These are phyloP conservation scores for Nannochloropsis gaditana DNA, from an alignment of 108 stramenopile genomes.

Conservation along the genomic window DNA sequence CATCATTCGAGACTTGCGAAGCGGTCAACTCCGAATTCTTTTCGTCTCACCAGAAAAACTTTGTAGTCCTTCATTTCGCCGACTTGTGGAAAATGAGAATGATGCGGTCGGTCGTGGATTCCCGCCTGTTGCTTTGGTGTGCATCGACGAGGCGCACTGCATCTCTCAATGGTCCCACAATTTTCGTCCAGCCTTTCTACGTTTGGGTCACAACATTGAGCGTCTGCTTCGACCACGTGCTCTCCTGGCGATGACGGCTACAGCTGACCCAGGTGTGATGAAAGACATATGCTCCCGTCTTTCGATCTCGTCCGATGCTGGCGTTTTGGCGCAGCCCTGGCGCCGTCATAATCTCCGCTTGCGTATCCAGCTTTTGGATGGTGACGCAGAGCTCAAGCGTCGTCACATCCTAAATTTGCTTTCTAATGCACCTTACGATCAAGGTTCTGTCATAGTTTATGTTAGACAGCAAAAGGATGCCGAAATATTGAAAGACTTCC, in stretches of 20 bases:
- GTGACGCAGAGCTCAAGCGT: not conserved
- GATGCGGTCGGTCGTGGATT: constrained; percentile 19
- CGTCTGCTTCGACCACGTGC: not conserved
- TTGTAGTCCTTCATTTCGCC: constrained; percentile 44
- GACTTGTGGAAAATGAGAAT: constrained; percentile 24
- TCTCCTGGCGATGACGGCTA: not conserved
- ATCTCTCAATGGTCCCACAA: constrained; percentile 93
- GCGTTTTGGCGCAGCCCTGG: not conserved
- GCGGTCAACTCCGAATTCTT: constrained; percentile 42
- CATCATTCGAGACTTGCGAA: constrained; percentile 39
- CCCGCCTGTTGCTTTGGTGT: constrained; percentile 61
- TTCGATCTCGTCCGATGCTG: not conserved
- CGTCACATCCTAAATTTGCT: constrained; percentile 20
- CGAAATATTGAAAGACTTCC: constrained; percentile 32
- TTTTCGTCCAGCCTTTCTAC: constrained; percentile 79
- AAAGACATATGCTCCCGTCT: not conserved
- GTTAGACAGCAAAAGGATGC: constrained; percentile 38
- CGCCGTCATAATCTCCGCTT: constrained; percentile 4
- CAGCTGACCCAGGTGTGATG: not conserved
- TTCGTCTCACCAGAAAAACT: constrained; percentile 53
- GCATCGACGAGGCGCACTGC: constrained; percentile 93
- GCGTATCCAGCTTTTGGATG: not conserved
- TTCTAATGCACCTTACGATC: constrained; percentile 24
- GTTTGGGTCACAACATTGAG: constrained; percentile 45
- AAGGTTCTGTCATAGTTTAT: constrained; percentile 41